Evolutionary conservation across 1,139 yeast species (phyloP).

Genomic region (Suhomyces coccinellae): DNA sequence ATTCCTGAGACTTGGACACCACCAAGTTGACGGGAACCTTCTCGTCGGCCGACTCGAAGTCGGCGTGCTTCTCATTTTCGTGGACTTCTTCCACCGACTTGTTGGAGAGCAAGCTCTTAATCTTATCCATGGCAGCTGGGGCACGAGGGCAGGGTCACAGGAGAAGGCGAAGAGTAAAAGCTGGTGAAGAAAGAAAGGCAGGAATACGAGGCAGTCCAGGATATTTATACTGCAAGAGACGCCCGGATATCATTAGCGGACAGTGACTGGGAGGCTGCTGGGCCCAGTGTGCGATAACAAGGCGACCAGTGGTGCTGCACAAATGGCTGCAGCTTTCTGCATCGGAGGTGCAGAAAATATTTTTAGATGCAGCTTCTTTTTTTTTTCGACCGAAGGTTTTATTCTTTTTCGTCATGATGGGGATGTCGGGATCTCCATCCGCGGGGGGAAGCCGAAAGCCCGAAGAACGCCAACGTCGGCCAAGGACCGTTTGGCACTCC

Average conservation of each 20-base stretch:
- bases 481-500: too few species aligned
- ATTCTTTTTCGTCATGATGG: neutral
- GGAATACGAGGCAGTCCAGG: neutral
- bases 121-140: conserved; percentile 21
- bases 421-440: neutral
- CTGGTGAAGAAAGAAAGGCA: neutral
- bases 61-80: conserved; percentile 17
- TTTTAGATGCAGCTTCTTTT: neutral
- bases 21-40: conserved; percentile 16
- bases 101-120: conserved; percentile 15
- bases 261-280: neutral
- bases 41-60: conserved; percentile 25
- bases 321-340: neutral
- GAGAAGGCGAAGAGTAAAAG: neutral
- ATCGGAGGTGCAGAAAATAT: neutral
- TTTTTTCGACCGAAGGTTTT: neutral
- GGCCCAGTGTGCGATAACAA: neutral
- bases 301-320: neutral
- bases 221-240: neutral
- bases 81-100: conserved; percentile 10
- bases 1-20: conserved; percentile 36
- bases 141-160: too few species aligned
- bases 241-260: too few species aligned
- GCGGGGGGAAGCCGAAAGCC: too few species aligned
- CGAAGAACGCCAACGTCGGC: too few species aligned